phyloP scores from a whole-genome alignment of 2,329 filamentous ascomycete genomes.

The Thielaviopsis ethacetica region DNA sequence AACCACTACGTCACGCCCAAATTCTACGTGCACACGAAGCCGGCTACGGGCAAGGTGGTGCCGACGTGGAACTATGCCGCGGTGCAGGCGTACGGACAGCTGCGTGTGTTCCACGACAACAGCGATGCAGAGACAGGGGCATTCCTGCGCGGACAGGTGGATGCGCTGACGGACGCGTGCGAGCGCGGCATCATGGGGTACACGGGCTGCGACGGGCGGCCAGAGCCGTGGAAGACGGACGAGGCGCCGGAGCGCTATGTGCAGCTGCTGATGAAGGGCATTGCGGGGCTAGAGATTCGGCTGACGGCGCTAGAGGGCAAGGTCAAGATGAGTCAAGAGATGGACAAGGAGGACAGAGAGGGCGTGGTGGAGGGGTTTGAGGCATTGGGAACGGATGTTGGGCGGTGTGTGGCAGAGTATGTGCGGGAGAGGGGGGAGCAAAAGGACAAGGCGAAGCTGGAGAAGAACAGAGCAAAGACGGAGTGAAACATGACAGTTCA shows the following conservation, averaged over 20 bases:
- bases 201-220: slow-evolving; percentile 19
- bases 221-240: slow-evolving; percentile 35
- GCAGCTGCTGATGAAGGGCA: slow-evolving; percentile 38
- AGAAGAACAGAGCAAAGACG: too few relatives aligned
- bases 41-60: slow-evolving; percentile 46
- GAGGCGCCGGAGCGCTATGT: slow-evolving; percentile 42
- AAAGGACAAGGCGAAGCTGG: too few relatives aligned
- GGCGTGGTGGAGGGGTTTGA: slow-evolving; percentile 42
- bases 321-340: slow-evolving; percentile 53
- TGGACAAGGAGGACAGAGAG: slow-evolving; percentile 31
- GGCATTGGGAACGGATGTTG: too few relatives aligned
- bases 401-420: too few relatives aligned
- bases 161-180: slow-evolving; percentile 32
- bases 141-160: slow-evolving; percentile 35
- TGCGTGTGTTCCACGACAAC: slow-evolving; percentile 34
- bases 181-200: slow-evolving; percentile 43
- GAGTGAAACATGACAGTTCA: too few relatives aligned
- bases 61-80: slow-evolving; percentile 58
- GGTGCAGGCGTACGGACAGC: slow-evolving; percentile 44
- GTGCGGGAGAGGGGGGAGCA: too few relatives aligned
- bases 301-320: slow-evolving; percentile 41
- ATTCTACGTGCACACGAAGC: slow-evolving; percentile 52
- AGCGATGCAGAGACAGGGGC: slow-evolving; percentile 23
- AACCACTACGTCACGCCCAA: slow-evolving; percentile 54
- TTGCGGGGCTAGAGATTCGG: slow-evolving; percentile 43